Conservation (phyloP, 768 basidiomycete genomes). For the Suillus discolor region DNA sequence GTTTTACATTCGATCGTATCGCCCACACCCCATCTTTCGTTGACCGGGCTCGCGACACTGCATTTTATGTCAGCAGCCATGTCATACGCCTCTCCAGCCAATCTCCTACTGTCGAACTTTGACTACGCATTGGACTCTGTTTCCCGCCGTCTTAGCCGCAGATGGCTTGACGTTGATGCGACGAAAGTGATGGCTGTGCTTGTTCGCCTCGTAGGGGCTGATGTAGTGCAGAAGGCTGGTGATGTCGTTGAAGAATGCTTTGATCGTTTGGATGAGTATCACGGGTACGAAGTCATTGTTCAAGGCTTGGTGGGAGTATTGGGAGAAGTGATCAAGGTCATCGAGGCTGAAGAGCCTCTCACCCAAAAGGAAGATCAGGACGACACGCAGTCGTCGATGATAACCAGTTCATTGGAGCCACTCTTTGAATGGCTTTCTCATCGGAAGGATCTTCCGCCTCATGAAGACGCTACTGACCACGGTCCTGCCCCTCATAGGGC, state of each 20-base stretch:
- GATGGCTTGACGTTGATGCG: slow-evolving; percentile 85
- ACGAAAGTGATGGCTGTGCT: slow-evolving; percentile 86
- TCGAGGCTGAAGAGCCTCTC: slow-evolving; percentile 55
- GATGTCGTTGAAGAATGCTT: slow-evolving; percentile 98
- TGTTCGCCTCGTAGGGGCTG: slow-evolving; percentile 82
- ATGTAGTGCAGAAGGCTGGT: slow-evolving; percentile 85
- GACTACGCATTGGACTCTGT: slow-evolving; percentile 95
- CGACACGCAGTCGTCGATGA: slow-evolving; percentile 23
- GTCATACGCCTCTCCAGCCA: slow-evolving; percentile 87
- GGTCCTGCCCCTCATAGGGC: slow-evolving; percentile 60
- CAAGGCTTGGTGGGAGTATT: slow-evolving; percentile 89
- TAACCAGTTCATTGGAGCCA: slow-evolving; percentile 41
- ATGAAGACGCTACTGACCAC: slow-evolving; percentile 50
- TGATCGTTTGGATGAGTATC: slow-evolving; percentile 93
- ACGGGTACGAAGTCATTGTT: slow-evolving; percentile 86
- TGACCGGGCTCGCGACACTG: slow-evolving; percentile 77
- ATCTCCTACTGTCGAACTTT: slow-evolving; percentile 90
- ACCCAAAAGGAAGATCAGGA: slow-evolving; percentile 18
- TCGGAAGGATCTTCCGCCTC: slow-evolving; percentile 37
- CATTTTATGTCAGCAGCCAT: slow-evolving; percentile 69
- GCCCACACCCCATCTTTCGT: slow-evolving; percentile 61
- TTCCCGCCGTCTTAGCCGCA: slow-evolving; percentile 76
- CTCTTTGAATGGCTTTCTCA: slow-evolving; percentile 70
- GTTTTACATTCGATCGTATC: slow-evolving; percentile 87
- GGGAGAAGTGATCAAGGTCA: slow-evolving; percentile 78